Conservation (phyloP, 179 eudicot species). For the Carnegiea gigantea region DNA sequence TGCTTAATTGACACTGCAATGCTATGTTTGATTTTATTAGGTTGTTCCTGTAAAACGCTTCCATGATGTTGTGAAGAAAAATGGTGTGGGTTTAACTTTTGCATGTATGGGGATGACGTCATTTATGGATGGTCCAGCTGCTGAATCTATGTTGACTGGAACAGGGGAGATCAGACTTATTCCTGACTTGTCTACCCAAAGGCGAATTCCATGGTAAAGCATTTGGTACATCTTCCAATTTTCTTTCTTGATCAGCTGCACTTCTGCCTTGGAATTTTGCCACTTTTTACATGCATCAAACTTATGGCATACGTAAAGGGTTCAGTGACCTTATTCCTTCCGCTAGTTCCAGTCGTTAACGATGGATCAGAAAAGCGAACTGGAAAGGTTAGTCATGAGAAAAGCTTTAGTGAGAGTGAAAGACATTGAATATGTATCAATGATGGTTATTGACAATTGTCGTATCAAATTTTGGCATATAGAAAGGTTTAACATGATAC, state of each 20-base stretch:
- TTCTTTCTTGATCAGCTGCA: not conserved
- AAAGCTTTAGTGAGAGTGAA: not conserved
- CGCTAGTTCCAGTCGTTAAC: not conserved
- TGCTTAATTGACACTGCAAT: not conserved
- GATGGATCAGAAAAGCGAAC: not conserved
- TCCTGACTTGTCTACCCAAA: constrained; percentile 82
- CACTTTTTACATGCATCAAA: constrained; percentile 1
- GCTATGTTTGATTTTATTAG: constrained; percentile 31
- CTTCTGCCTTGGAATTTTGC: not conserved
- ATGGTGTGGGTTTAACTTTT: constrained; percentile 79
- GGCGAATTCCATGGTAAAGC: constrained; percentile 77
- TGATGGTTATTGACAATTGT: not conserved
- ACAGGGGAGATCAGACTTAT: constrained; percentile 90
- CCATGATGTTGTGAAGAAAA: constrained; percentile 57
- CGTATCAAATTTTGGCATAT: not conserved
- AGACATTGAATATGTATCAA: not conserved
- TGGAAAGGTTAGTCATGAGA: not conserved
- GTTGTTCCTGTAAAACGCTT: constrained; percentile 77
- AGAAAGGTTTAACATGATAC: not conserved
- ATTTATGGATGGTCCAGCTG: constrained; percentile 72
- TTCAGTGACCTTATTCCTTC: not conserved
- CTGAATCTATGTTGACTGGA: constrained; percentile 67
- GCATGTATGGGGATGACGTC: constrained; percentile 93
- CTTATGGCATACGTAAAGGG: not conserved
- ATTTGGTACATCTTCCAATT: not conserved